Percentiles rank a stretch among this genome's conserved stretches.
Evolutionary conservation across 306 rosid genomes (phyloP).

Genomic region (Malus asiatica): DNA sequence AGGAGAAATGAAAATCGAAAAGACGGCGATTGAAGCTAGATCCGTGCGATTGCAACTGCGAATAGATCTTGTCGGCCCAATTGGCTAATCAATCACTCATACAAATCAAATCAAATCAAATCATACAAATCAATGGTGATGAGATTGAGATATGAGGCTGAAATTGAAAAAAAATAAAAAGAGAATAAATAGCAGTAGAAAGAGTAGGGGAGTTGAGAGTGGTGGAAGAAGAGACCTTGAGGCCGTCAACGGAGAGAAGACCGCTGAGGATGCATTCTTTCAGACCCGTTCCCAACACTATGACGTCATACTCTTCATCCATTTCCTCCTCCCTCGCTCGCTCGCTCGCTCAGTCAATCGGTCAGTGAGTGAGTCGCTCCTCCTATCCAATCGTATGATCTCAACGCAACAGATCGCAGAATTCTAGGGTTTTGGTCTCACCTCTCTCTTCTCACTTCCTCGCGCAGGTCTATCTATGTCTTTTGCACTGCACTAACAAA

Average conservation of each 20-base stretch:
- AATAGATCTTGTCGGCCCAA: background rate
- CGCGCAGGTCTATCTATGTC: background rate
- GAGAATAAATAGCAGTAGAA: no score
- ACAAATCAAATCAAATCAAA: background rate
- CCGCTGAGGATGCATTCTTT: constrained; percentile 98
- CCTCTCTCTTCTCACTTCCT: background rate
- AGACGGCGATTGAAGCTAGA: background rate
- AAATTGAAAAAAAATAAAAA: no score
- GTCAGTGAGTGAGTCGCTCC: background rate
- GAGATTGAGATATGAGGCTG: background rate
- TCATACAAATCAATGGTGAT: background rate
- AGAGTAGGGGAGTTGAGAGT: background rate
- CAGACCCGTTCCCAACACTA: constrained; percentile 89
- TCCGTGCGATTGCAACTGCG: background rate
- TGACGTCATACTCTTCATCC: constrained; percentile 94
- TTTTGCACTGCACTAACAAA: background rate
- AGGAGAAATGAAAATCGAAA: background rate
- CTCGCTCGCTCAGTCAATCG: no score
- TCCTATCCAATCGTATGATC: background rate
- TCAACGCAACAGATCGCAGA: background rate
- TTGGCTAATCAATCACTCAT: background rate
- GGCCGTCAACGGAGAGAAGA: constrained; percentile 99
- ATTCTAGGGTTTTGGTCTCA: constrained; percentile 3
- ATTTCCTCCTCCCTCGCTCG: constrained; percentile 13
- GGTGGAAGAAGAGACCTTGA: constrained; percentile 45